These are phyloP conservation scores for Pichia sp. DNA, from an alignment of 1,139 yeast genomes.

Conservation along the genomic window DNA sequence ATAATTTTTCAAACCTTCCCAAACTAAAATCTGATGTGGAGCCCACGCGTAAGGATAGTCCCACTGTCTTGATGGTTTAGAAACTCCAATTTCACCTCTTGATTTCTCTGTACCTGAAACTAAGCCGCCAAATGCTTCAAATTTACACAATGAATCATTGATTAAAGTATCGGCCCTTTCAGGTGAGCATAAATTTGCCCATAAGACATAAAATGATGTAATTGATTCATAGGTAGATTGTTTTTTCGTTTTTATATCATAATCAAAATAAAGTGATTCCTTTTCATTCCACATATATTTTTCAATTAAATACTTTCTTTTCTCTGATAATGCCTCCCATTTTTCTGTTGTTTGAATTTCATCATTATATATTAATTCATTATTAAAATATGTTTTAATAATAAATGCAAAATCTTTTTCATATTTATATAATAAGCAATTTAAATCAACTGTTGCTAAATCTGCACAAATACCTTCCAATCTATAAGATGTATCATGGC, in stretches of 20 bases:
- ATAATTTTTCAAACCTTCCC: constrained; percentile 78
- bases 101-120: constrained; percentile 79
- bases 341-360: constrained; percentile 40
- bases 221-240: constrained; percentile 77
- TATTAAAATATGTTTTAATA: constrained; percentile 51
- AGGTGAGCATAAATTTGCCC: constrained; percentile 70
- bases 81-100: constrained; percentile 63
- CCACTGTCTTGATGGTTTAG: constrained; percentile 91
- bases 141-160: constrained; percentile 51
- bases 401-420: constrained; percentile 76
- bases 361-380: constrained; percentile 39
- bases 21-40: constrained; percentile 92
- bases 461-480: constrained; percentile 86
- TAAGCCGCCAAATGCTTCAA: constrained; percentile 85
- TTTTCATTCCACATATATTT: constrained; percentile 81
- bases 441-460: constrained; percentile 86
- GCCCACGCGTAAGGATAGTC: constrained; percentile 99
- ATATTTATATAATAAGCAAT: constrained; percentile 81
- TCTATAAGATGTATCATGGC: constrained; percentile 91
- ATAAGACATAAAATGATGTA: constrained; percentile 87
- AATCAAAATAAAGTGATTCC: constrained; percentile 77
- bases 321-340: constrained; percentile 56
- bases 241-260: constrained; percentile 52
- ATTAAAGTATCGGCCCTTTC: constrained; percentile 71
- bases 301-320: constrained; percentile 52